Conservation (phyloP, 2,329 filamentous ascomycete species). For the Karstenula rhodostoma region DNA sequence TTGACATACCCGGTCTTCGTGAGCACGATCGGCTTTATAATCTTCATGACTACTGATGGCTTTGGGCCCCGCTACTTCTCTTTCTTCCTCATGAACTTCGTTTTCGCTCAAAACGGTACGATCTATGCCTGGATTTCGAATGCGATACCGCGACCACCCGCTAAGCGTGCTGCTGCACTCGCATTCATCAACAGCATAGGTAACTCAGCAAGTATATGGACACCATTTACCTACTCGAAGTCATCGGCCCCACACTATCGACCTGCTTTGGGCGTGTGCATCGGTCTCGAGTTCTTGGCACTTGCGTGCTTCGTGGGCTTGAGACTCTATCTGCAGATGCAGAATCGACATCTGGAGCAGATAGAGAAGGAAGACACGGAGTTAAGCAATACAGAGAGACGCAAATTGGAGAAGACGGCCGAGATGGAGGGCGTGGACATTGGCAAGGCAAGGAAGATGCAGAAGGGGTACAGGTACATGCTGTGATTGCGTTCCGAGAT, state of each 20-base stretch:
- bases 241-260: constrained; percentile 28
- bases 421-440: constrained; percentile 61
- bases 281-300: constrained; percentile 29
- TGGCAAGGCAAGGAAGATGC: constrained; percentile 58
- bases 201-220: constrained; percentile 62
- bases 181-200: constrained; percentile 65
- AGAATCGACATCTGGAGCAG: constrained; percentile 61
- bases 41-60: constrained; percentile 62
- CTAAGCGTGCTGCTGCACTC: constrained; percentile 63
- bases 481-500: constrained; percentile 2
- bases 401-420: constrained; percentile 62
- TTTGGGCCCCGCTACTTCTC: constrained; percentile 65
- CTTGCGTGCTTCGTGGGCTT: constrained; percentile 26
- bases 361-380: constrained; percentile 58
- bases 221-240: constrained; percentile 50
- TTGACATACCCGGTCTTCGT: constrained; percentile 57
- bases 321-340: constrained; percentile 35
- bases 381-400: constrained; percentile 60
- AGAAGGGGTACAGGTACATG: constrained; percentile 63
- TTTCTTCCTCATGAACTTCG: constrained; percentile 64
- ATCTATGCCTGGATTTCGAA: constrained; percentile 65
- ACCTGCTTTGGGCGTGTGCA: constrained; percentile 32
- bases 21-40: constrained; percentile 59
- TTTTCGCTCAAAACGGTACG: constrained; percentile 64
- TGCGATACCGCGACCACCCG: constrained; percentile 61